Percentiles rank a stretch among this genome's conserved stretches.
Conservation (phyloP, 768 basidiomycete genomes). For the Clitopilus hobsonii region DNA sequence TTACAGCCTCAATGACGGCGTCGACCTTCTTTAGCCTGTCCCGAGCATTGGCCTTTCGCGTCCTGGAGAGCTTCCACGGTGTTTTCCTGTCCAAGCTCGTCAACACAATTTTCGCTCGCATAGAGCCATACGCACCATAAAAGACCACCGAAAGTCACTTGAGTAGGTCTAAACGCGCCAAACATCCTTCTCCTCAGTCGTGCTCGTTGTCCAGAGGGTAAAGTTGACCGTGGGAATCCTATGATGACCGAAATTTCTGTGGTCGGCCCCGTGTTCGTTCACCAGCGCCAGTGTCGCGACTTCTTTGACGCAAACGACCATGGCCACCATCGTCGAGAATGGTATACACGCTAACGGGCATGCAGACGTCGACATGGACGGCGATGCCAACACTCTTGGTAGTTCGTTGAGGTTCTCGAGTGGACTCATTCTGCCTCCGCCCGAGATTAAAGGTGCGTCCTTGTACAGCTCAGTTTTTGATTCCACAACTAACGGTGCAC, state of each 20-base stretch:
- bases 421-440: conserved; percentile 92
- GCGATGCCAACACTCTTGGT: conserved; percentile 15
- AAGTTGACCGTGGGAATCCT: conserved; percentile 28
- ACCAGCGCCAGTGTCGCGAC: background rate
- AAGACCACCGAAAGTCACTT: conserved; percentile 68
- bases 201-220: conserved; percentile 8
- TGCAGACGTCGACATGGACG: conserved; percentile 37
- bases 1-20: conserved; percentile 84
- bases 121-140: conserved; percentile 61
- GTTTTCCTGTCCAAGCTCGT: conserved; percentile 65
- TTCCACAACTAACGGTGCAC: conserved; percentile 6
- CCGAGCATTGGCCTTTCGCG: conserved; percentile 90
- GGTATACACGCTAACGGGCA: conserved; percentile 35
- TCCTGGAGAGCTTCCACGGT: conserved; percentile 88
- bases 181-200: conserved; percentile 52
- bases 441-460: conserved; percentile 85
- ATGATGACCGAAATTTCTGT: conserved; percentile 3
- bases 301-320: conserved; percentile 28
- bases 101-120: background rate
- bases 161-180: conserved; percentile 76
- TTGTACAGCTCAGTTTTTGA: conserved; percentile 27
- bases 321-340: conserved; percentile 47
- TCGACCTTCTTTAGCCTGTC: conserved; percentile 90
- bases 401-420: conserved; percentile 56
- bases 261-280: conserved; percentile 11